phyloP scores from a whole-genome alignment of 1,284 basidiomycete genomes.

The Moesziomyces antarcticus region DNA sequence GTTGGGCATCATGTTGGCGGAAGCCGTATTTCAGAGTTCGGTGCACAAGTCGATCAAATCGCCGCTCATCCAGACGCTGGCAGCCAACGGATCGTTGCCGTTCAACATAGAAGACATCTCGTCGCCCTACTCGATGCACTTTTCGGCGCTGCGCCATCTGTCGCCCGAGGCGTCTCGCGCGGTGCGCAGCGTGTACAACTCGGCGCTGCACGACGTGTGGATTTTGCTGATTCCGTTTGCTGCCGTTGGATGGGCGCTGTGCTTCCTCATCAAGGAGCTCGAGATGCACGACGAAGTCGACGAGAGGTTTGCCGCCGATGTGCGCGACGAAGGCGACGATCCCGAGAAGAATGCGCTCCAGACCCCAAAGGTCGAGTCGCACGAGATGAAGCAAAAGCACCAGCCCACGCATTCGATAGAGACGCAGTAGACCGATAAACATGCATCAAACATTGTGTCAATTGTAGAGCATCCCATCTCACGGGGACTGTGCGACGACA shows the following conservation, averaged over 20 bases:
- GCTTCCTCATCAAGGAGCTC: constrained; percentile 28
- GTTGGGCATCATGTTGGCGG: constrained; percentile 43
- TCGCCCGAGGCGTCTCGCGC: constrained; percentile 8
- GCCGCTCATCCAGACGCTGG: constrained; percentile 8
- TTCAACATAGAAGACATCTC: constrained; percentile 40
- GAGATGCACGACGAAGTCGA: constrained; percentile 46
- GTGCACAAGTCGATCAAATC: constrained; percentile 31
- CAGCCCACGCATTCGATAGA: no score
- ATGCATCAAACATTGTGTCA: not conserved
- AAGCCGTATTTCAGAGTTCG: constrained; percentile 42
- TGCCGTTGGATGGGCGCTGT: constrained; percentile 12
- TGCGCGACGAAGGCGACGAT: constrained; percentile 1
- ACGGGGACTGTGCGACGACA: no score
- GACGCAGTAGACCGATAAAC: not conserved
- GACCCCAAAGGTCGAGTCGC: no score
- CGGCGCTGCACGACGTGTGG: constrained; percentile 28
- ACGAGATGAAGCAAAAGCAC: not conserved
- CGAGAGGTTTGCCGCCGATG: constrained; percentile 24
- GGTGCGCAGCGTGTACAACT: constrained; percentile 20
- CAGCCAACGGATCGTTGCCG: constrained; percentile 23
- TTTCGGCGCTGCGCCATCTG: constrained; percentile 10
- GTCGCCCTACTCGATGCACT: constrained; percentile 30
- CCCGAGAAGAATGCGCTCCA: constrained; percentile 5
- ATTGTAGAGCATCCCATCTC: not conserved
- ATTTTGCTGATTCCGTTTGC: constrained; percentile 30